Evolutionary conservation across 1,284 basidiomycete genomes (phyloP).

Genomic region (Cystobasidium pallidum): DNA sequence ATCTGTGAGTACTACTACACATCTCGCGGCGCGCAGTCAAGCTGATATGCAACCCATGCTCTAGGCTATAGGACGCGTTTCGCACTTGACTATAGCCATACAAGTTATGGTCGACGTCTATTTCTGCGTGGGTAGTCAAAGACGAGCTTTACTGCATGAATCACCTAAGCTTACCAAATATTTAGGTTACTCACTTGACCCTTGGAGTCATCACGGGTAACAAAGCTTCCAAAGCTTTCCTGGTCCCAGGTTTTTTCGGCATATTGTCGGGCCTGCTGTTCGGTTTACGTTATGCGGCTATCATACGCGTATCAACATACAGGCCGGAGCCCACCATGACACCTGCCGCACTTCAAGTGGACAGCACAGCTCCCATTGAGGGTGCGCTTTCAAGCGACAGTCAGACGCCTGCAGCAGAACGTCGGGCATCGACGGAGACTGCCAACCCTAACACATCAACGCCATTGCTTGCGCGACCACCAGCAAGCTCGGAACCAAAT

Average conservation of each 20-base stretch:
- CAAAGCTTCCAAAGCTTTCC: slow-evolving; percentile 49
- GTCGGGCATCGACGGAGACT: slow-evolving; percentile 13
- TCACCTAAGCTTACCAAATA: background rate
- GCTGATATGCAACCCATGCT: background rate
- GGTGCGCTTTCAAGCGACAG: background rate
- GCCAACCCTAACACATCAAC: slow-evolving; percentile 27
- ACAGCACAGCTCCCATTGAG: slow-evolving; percentile 33
- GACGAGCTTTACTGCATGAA: background rate
- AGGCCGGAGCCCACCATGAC: slow-evolving; percentile 29
- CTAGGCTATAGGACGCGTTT: slow-evolving; percentile 50
- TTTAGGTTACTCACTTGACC: slow-evolving; percentile 48
- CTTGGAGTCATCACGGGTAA: slow-evolving; percentile 50
- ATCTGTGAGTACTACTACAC: slow-evolving; percentile 42
- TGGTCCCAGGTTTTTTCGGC: slow-evolving; percentile 52
- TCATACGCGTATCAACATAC: slow-evolving; percentile 50
- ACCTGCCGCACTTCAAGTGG: slow-evolving; percentile 22
- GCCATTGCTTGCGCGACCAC: slow-evolving; percentile 16
- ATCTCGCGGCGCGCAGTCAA: background rate
- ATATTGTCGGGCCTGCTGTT: slow-evolving; percentile 52
- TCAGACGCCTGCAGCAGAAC: slow-evolving; percentile 8
- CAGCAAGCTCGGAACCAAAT: background rate
- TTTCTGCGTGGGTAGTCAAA: slow-evolving; percentile 46
- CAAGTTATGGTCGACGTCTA: slow-evolving; percentile 55
- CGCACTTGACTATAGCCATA: slow-evolving; percentile 50
- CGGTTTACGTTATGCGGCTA: slow-evolving; percentile 52